Percentiles rank a stretch among this genome's conserved stretches.
Evolutionary conservation across 2,329 filamentous ascomycete genomes (phyloP).

Genomic region (Cytospora leucostoma): DNA sequence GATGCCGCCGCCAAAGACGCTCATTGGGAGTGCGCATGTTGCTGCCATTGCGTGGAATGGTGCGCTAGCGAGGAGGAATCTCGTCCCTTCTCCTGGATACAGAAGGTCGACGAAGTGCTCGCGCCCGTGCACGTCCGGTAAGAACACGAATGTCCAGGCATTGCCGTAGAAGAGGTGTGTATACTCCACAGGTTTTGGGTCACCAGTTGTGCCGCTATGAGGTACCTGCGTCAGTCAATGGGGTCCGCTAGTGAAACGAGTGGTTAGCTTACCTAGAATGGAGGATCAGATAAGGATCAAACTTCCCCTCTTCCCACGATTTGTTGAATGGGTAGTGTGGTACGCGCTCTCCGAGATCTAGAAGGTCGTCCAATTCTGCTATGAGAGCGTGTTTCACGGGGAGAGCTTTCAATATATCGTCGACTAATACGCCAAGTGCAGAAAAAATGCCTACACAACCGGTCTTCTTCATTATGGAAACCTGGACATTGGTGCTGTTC

Average conservation of each 20-base stretch:
- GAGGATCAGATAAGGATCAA: conserved; percentile 27
- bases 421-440: conserved; percentile 23
- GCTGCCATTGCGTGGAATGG: conserved; percentile 30
- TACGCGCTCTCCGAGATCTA: conserved; percentile 20
- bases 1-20: conserved; percentile 27
- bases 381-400: conserved; percentile 18
- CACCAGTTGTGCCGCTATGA: conserved; percentile 29
- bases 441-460: conserved; percentile 28
- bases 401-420: conserved; percentile 25
- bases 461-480: conserved; percentile 27
- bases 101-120: conserved; percentile 15
- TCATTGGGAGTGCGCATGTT: conserved; percentile 15
- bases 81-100: conserved; percentile 21
- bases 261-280: conserved; percentile 23
- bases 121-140: conserved; percentile 18
- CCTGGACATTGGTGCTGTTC: conserved; percentile 29
- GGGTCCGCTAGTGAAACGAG: too few relatives aligned
- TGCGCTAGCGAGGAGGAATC: conserved; percentile 25
- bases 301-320: conserved; percentile 28
- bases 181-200: conserved; percentile 27
- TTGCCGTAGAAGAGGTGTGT: conserved; percentile 18
- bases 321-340: conserved; percentile 29
- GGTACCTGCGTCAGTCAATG: not conserved
- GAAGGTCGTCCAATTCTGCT: conserved; percentile 28
- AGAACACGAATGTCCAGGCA: conserved; percentile 4